phyloP scores from a whole-genome alignment of 139 green algal genomes.

The Closterium sp. region DNA sequence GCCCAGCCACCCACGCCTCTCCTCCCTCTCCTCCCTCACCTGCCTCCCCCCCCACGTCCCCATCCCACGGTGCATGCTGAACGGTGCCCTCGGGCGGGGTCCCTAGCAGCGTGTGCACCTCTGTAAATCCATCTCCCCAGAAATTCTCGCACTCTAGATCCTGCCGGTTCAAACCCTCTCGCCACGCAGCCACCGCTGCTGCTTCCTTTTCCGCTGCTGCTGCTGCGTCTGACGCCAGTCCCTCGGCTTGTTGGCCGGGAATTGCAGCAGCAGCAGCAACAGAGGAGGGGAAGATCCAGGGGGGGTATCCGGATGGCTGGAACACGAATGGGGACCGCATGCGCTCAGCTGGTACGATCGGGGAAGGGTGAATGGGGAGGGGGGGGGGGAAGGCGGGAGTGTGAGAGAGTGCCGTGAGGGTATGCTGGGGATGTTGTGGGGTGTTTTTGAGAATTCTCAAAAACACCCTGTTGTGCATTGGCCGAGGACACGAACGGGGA shows the following conservation, averaged over 20 bases:
- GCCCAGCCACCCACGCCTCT: not conserved
- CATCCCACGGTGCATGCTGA: not conserved
- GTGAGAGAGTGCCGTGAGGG: no score
- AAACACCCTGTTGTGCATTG: no score
- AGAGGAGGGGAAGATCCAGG: not conserved
- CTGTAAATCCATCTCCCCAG: not conserved
- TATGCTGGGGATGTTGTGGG: no score
- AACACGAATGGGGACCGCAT: not conserved
- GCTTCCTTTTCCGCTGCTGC: not conserved
- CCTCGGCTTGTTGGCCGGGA: not conserved
- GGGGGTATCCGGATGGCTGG: not conserved
- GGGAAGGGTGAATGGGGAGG: not conserved
- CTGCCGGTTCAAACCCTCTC: not conserved
- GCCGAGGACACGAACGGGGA: not conserved
- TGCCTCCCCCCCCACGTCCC: no score
- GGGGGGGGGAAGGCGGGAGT: no score
- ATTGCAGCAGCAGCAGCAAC: not conserved
- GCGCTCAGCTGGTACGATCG: not conserved
- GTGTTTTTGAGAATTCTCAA: no score
- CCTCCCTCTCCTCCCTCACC: not conserved
- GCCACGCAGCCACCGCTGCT: not conserved
- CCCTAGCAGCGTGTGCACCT: not conserved
- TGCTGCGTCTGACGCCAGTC: not conserved
- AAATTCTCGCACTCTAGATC: not conserved
- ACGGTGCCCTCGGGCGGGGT: not conserved